Evolutionary conservation across 2,329 filamentous ascomycete species (phyloP), one percentile per base, ranked within the genome.

Genomic region (Fusarium mundagurra): DNA sequence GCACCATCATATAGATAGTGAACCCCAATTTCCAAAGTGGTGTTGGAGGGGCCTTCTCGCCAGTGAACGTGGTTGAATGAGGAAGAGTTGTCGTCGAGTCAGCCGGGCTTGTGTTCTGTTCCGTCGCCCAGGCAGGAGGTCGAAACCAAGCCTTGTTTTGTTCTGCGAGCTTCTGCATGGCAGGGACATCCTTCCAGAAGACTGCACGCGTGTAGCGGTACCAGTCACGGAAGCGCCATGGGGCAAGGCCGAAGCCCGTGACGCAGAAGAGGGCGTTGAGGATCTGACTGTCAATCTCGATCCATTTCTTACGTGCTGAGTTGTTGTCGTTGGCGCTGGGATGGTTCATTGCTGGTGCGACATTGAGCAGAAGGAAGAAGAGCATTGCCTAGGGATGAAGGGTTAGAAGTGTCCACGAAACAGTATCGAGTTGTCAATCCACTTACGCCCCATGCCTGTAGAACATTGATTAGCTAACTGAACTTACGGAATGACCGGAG

Each of bases 281-380:
- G 67, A 97, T 92, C 80, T 97, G 94, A 3, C 92, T 93, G 80
- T 95, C 93, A 76, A 90, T 92, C 82, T 97, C 94, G 72, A 97
- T 89, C 94, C 94, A 97, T 67, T 91, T 91, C 27, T 92, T 87
- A 11, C 94, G 89, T 7, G 93, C 90, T 1, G 92, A 94, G 77
- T 94, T 85, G 79, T 94, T 91, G 73, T 93, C 86, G 78, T 93
- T 87, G 83, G 48, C 54, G 36, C 48, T 43, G 7, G 61, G 61
- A 38, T 61, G 61, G 11, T 53, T 44, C 61, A 64, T 64, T 4
- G 61, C 55, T 27, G 61, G 61, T 1, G 61, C 61, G 20, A 24
- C 43, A 8, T 64, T 64, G 5, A 55, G 50, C 2, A 64, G 29
- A 3, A 64, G 36, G 20, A 64, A 61, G 36, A 64, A 64, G 9